A percentile compares a stretch with the other conserved stretches of the same genome.
Conservation (phyloP, 1,284 basidiomycete genomes). For the Trametes sp. region DNA sequence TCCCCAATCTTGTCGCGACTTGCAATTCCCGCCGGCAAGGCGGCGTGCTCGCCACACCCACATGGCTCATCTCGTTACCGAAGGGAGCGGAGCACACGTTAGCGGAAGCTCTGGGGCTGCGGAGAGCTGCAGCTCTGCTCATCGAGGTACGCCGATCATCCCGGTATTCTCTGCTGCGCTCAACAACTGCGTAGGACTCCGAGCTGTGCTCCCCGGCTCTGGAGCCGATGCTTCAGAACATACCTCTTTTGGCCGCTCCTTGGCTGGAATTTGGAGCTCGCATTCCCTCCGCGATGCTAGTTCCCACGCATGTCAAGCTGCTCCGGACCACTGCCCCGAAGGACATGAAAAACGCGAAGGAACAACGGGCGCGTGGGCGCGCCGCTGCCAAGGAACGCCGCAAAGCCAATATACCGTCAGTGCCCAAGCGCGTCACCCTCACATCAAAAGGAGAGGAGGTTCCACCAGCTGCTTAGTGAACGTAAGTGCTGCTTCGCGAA, state of each 20-base stretch:
- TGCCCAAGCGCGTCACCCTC: slow-evolving; percentile 20
- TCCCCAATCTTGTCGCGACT: slow-evolving; percentile 76
- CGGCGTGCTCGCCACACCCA: slow-evolving; percentile 33
- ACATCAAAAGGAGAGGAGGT: not conserved
- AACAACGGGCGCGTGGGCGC: slow-evolving; percentile 63
- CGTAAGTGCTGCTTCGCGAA: not conserved
- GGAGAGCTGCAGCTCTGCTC: slow-evolving; percentile 75
- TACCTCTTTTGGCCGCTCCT: slow-evolving; percentile 63
- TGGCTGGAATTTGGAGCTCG: slow-evolving; percentile 58
- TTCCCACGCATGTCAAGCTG: slow-evolving; percentile 87
- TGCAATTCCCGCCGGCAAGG: slow-evolving; percentile 59
- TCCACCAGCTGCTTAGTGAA: not conserved
- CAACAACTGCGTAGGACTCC: slow-evolving; percentile 40
- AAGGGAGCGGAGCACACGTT: slow-evolving; percentile 73
- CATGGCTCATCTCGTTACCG: slow-evolving; percentile 76
- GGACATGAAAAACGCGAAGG: slow-evolving; percentile 79
- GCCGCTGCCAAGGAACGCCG: slow-evolving; percentile 52
- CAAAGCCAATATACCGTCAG: not conserved
- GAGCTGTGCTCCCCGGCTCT: slow-evolving; percentile 50
- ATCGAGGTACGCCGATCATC: slow-evolving; percentile 55
- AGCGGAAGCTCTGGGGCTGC: slow-evolving; percentile 69
- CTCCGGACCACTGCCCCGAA: slow-evolving; percentile 82
- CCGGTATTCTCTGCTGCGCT: not conserved
- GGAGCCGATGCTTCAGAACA: slow-evolving; percentile 50
- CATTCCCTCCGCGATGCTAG: slow-evolving; percentile 41